Conservation (phyloP, 257 asterid genomes). For the Solanum neorickii region DNA sequence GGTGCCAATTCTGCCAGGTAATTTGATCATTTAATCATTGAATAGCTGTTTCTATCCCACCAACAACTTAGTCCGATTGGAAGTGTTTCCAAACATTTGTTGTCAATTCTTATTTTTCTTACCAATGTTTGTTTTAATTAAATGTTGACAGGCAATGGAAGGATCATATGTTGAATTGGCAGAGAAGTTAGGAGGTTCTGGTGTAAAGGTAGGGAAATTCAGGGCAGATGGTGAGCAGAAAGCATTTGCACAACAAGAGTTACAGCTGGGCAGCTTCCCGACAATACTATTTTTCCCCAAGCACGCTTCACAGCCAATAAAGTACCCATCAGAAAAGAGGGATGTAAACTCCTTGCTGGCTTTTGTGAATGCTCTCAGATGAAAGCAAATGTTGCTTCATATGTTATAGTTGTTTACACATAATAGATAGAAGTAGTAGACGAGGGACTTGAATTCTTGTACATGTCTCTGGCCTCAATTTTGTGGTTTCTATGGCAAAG, state of each 20-base stretch:
- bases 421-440: background rate
- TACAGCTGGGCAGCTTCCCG: slow-evolving; percentile 74
- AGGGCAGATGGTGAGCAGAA: slow-evolving; percentile 83
- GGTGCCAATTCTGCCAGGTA: slow-evolving; percentile 76
- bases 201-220: slow-evolving; percentile 73
- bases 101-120: background rate
- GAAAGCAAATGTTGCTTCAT: slow-evolving; percentile 2
- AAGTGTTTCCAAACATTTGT: background rate
- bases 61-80: background rate
- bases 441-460: background rate
- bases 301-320: slow-evolving; percentile 49
- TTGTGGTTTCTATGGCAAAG: background rate
- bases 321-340: slow-evolving; percentile 74
- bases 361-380: slow-evolving; percentile 59
- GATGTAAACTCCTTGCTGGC: slow-evolving; percentile 68
- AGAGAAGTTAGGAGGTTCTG: slow-evolving; percentile 44
- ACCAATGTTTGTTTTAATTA: background rate
- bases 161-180: slow-evolving; percentile 51
- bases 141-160: slow-evolving; percentile 44
- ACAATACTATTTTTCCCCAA: slow-evolving; percentile 66
- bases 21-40: background rate
- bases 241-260: slow-evolving; percentile 45
- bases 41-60: background rate
- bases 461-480: background rate
- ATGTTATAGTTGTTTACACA: background rate